Conservation (phyloP, 2,329 filamentous ascomycete species). For the Trichoderma simmonsii region DNA sequence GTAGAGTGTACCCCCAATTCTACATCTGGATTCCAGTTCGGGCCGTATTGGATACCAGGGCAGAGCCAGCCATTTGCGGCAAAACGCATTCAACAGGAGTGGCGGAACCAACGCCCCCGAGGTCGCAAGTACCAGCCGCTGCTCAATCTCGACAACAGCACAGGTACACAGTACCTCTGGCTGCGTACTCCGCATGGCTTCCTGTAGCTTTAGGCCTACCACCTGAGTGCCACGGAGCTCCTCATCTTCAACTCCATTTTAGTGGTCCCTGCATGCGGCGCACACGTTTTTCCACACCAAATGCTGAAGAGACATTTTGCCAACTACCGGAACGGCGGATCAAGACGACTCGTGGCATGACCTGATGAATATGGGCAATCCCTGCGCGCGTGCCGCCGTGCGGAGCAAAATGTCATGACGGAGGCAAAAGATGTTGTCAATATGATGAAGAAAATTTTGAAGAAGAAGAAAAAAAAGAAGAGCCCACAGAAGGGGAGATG, state of each 20-base stretch:
- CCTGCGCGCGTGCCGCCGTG: not conserved
- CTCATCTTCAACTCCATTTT: slow-evolving; percentile 6
- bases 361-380: not conserved
- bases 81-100: too few species aligned
- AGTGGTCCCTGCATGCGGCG: slow-evolving; percentile 13
- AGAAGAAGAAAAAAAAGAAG: not conserved
- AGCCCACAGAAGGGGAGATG: not conserved
- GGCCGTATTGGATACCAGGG: not conserved
- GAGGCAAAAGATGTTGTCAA: not conserved
- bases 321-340: slow-evolving; percentile 5
- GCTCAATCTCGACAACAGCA: too few species aligned
- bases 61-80: not conserved
- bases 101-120: not conserved
- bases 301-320: slow-evolving; percentile 1
- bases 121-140: not conserved
- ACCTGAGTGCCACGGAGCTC: slow-evolving; percentile 3
- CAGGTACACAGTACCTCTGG: not conserved
- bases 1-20: not conserved
- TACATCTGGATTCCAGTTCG: not conserved
- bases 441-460: not conserved
- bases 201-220: not conserved
- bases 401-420: not conserved
- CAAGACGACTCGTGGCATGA: slow-evolving; percentile 10
- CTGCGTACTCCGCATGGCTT: not conserved
- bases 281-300: slow-evolving; percentile 7